Evolutionary conservation across 345 rosid genomes (phyloP).

Genomic region (Streptanthus diversifolius): DNA sequence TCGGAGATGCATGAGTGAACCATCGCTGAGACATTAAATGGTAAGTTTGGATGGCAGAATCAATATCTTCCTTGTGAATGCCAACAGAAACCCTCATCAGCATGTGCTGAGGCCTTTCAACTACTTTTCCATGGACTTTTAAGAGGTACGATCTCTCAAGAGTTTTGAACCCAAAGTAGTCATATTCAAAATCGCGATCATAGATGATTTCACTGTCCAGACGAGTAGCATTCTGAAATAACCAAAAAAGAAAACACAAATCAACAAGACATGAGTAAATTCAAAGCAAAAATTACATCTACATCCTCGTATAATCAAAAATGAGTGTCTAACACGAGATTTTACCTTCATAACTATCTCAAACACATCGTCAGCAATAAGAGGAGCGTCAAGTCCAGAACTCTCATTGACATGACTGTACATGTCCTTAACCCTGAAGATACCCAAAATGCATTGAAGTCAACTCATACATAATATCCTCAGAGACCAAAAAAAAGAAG

Average conservation of each 20-base stretch:
- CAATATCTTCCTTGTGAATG: slow-evolving; percentile 77
- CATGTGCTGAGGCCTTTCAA: slow-evolving; percentile 95
- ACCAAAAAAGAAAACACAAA: neutral
- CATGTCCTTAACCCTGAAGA: slow-evolving; percentile 79
- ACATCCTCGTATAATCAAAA: neutral
- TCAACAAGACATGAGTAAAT: neutral
- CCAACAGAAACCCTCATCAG: slow-evolving; percentile 95
- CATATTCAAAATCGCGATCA: slow-evolving; percentile 89
- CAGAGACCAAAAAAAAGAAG: neutral
- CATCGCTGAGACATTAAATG: slow-evolving; percentile 94
- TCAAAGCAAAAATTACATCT: neutral
- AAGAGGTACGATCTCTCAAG: slow-evolving; percentile 86
- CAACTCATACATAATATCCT: neutral
- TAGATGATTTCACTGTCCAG: slow-evolving; percentile 92
- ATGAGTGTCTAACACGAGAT: neutral
- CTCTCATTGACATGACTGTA: slow-evolving; percentile 65
- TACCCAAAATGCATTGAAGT: neutral
- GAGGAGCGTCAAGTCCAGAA: slow-evolving; percentile 73
- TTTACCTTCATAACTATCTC: slow-evolving; percentile 81
- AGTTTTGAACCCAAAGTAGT: slow-evolving; percentile 91
- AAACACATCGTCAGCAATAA: slow-evolving; percentile 87
- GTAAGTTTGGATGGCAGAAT: slow-evolving; percentile 66
- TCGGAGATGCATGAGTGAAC: slow-evolving; percentile 98
- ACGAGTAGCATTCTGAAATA: slow-evolving; percentile 60
- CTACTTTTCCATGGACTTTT: slow-evolving; percentile 78